Conservation (phyloP, 2,329 filamentous ascomycete species). For the Camillea tinctor region DNA sequence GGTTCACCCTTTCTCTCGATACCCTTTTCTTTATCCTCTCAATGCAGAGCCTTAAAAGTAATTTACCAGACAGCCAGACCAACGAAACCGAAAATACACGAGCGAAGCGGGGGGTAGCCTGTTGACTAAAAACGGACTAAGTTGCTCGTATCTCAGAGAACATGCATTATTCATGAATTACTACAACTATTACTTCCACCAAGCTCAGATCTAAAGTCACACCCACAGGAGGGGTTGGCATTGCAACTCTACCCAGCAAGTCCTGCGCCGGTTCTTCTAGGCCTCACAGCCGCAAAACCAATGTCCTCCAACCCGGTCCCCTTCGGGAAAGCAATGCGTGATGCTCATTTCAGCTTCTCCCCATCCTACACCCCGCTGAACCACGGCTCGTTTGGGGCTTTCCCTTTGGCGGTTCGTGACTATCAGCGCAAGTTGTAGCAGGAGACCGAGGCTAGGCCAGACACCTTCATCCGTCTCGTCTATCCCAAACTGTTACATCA, state of each 20-base stretch:
- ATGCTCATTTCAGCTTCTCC: conserved; percentile 33
- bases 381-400: conserved; percentile 66
- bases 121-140: too few relatives aligned
- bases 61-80: too few relatives aligned
- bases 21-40: too few relatives aligned
- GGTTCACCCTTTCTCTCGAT: too few relatives aligned
- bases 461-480: conserved; percentile 63
- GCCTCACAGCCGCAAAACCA: not conserved
- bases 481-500: conserved; percentile 54
- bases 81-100: too few relatives aligned
- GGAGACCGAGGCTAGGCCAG: conserved; percentile 58
- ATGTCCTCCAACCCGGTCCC: conserved; percentile 9
- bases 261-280: not conserved
- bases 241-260: not conserved
- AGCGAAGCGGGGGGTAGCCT: not conserved
- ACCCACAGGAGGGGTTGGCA: not conserved
- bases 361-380: conserved; percentile 34
- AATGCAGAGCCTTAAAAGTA: too few relatives aligned
- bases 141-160: not conserved
- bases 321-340: conserved; percentile 32
- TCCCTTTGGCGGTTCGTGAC: conserved; percentile 55
- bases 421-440: conserved; percentile 54
- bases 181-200: not conserved
- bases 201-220: not conserved
- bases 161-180: not conserved